These are phyloP conservation scores for Effrenium voratum DNA, from an alignment of 73 alveolate species.

Conservation along the genomic window DNA sequence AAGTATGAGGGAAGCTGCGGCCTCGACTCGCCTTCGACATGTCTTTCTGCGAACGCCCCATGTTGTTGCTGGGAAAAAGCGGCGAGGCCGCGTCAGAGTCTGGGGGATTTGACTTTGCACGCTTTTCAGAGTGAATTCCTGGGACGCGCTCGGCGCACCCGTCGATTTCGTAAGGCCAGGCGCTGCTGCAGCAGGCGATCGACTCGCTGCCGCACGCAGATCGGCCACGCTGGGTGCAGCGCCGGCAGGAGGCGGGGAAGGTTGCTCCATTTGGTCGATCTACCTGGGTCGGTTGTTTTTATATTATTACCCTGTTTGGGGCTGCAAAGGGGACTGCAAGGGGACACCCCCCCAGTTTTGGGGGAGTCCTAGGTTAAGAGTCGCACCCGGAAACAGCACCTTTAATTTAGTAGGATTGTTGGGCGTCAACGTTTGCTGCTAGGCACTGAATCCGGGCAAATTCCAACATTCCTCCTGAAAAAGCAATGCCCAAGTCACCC, in stretches of 20 bases:
- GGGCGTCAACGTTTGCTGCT: too few relatives aligned
- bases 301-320: too few relatives aligned
- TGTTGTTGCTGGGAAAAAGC: not conserved
- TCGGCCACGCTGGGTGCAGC: conserved; percentile 41
- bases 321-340: too few relatives aligned
- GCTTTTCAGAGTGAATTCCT: not conserved
- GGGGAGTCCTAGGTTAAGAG: too few relatives aligned
- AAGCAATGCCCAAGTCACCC: too few relatives aligned
- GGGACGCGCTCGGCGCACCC: not conserved
- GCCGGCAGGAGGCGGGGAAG: conserved; percentile 42
- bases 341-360: too few relatives aligned
- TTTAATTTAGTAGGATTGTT: too few relatives aligned
- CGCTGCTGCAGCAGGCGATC: conserved; percentile 43
- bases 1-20: conserved; percentile 19
- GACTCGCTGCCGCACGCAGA: not conserved
- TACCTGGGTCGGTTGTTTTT: too few relatives aligned
- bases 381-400: too few relatives aligned
- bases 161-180: not conserved
- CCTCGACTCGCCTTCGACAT: not conserved
- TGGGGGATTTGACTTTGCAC: not conserved
- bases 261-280: too few relatives aligned
- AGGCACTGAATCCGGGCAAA: too few relatives aligned
- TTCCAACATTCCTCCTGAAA: too few relatives aligned
- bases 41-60: not conserved
- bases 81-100: not conserved